Base-by-base conservation (phyloP, 1,284 basidiomycete genomes). In the Ustilago shanxiensis region DNA sequence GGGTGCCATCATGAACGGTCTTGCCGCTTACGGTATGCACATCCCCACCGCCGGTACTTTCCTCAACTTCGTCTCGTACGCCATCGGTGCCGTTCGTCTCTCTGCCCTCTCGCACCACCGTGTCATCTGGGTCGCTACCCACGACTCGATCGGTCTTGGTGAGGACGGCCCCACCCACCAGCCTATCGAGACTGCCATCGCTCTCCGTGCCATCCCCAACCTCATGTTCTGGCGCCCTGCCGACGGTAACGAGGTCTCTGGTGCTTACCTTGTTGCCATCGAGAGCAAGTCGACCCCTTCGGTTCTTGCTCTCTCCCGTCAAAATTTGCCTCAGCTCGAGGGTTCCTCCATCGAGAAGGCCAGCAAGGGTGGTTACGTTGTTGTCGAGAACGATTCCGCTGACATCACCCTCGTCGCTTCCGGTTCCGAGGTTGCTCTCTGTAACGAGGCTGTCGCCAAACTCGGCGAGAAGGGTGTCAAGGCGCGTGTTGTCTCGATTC, bases 101-200 rank as follows among this genome's bases (percentile, higher is more conserved):
- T 93, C 94, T 67, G 94, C 95, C 54, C 90, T 98, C 66, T 95
- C 92, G 84, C 90, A 91, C 82, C 92, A 94, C 87, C 94, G 93
- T 79, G 93, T 96, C 73, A 93, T 95, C 87, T 95, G 93, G 93
- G 92, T 95, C 73, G 93, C 92, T 90, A 87, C 89, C 89, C 91
- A 85, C 71, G 80, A 79, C 61, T 80, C 79, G 39, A 61, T 86
- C 66, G 82, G 84, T 73, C 79, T 87, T n/a, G 87, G 94, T 78
- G 95, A 98, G 88, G 95, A 98, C 83, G 95, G 95, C 52, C 95
- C 95, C 60, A 98, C 95, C 57, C 95, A 98, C 87, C 95, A 97
- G 87, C 95, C 95, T 68, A 89, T 96, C 69, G 95, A 97, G 89
- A 94, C 93, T 44, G 93, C 90, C 72, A 91, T 91, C 62, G 93